These are phyloP conservation scores for Exophiala xenobiotica DNA, from an alignment of 2,329 filamentous ascomycete genomes.

Conservation along the genomic window DNA sequence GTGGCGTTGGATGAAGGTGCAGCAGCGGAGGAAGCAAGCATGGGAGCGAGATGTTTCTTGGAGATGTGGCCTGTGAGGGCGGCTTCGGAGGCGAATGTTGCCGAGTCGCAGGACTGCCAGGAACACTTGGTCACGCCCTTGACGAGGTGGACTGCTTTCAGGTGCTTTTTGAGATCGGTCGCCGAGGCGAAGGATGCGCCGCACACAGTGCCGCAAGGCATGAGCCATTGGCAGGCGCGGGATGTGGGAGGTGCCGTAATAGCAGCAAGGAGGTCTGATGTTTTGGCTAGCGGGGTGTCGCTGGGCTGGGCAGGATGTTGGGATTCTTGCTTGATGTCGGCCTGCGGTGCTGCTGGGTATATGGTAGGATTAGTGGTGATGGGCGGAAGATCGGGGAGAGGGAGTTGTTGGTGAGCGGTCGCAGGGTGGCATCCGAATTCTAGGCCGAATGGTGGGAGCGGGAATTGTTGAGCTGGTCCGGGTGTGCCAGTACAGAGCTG, in stretches of 20 bases:
- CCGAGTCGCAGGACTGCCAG: slow-evolving; percentile 28
- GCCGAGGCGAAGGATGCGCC: slow-evolving; percentile 27
- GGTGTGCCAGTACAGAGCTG: slow-evolving; percentile 21
- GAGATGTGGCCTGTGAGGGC: slow-evolving; percentile 31
- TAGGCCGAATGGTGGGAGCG: slow-evolving; percentile 19
- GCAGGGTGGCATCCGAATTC: slow-evolving; percentile 28
- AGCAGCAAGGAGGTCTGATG: slow-evolving; percentile 15
- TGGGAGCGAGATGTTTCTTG: slow-evolving; percentile 30
- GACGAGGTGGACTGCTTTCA: slow-evolving; percentile 28
- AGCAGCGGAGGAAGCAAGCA: slow-evolving; percentile 14
- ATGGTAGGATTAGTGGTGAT: neutral
- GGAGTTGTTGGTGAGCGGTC: slow-evolving; percentile 19
- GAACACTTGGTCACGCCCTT: slow-evolving; percentile 29
- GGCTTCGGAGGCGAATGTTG: slow-evolving; percentile 30
- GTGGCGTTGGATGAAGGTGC: neutral
- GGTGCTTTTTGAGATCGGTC: slow-evolving; percentile 31
- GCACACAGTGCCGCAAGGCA: slow-evolving; percentile 31
- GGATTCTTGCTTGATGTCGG: neutral
- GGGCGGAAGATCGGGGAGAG: neutral
- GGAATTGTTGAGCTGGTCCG: slow-evolving; percentile 12
- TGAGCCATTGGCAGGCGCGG: slow-evolving; percentile 30
- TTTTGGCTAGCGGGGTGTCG: slow-evolving; percentile 9
- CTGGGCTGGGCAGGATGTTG: neutral
- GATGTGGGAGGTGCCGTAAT: slow-evolving; percentile 16
- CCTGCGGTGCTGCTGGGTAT: neutral